Evolutionary conservation across 2,329 filamentous ascomycete genomes (phyloP).

Genomic region (Cercospora brassicicola): DNA sequence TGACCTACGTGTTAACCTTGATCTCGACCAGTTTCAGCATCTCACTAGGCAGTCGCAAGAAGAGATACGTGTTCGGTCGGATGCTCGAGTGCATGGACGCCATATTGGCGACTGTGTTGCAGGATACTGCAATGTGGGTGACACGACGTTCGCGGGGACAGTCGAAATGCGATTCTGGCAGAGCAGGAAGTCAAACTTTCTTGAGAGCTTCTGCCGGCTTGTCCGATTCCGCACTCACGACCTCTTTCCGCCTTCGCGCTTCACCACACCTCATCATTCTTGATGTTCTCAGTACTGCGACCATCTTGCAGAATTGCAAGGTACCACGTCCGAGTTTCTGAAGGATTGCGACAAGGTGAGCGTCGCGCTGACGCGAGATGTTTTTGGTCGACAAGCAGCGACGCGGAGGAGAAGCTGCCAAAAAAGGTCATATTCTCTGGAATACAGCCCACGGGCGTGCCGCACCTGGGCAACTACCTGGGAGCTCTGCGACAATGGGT

Average conservation of each 20-base stretch:
- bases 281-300: slow-evolving; percentile 1
- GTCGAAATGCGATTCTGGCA: not conserved
- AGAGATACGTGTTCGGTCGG: slow-evolving; percentile 53
- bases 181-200: slow-evolving; percentile 1
- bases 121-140: not conserved
- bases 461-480: slow-evolving; percentile 92
- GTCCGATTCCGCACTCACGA: slow-evolving; percentile 5
- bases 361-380: not conserved
- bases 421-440: slow-evolving; percentile 79
- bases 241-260: too few species aligned
- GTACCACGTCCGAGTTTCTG: not conserved
- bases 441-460: slow-evolving; percentile 92
- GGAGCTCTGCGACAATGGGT: slow-evolving; percentile 88
- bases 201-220: slow-evolving; percentile 6
- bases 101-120: slow-evolving; percentile 16
- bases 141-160: not conserved
- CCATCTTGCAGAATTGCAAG: not conserved
- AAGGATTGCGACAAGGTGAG: not conserved
- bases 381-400: slow-evolving; percentile 12
- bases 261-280: not conserved
- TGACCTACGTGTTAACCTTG: slow-evolving; percentile 64
- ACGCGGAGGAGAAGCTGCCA: not conserved
- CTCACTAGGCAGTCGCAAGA: slow-evolving; percentile 60
- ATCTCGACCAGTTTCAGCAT: slow-evolving; percentile 59
- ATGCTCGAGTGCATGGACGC: slow-evolving; percentile 49